Base-by-base conservation (phyloP, 257 asterid genomes). In the Echites panduratus region DNA sequence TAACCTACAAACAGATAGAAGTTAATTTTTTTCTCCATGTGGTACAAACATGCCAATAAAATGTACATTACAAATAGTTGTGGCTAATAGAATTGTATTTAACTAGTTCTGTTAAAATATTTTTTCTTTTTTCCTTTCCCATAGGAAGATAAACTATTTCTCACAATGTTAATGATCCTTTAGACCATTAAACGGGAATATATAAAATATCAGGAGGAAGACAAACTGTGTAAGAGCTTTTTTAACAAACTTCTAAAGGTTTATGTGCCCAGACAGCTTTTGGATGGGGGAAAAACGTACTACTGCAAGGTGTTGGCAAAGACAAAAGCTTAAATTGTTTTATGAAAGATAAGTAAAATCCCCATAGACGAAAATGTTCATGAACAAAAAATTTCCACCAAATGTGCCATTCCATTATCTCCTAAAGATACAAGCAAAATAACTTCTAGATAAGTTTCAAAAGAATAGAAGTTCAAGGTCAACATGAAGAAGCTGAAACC, bases 1-100 rank as follows among this genome's bases (percentile, higher is more conserved):
- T 90, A 75, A 94, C 96, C 99, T 94, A 88, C 53, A 49, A 75
- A 73, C 57, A 47, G 74, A 72, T 50, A 48, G 3, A 50, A 53
- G 16, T 54, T 47, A 27, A 57, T 69, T 45, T 58, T 65, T 81
- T 70, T 73, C 68, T 75, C 48, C 68, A 69, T 72, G 49, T 57
- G 63, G 73, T 71, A 67, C 59, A 67, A 50, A 68, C 73, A 63
- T 50, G 29, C 20, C 5, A 32, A 41, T 41, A 0, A 44, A 69
- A 61, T 9, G 41, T 73, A 32, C 13, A 14, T 9, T 52, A 4
- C 11, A 57, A 43, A 59, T 24, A 50, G 17, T 20, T 12, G n/a
- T 71, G 48, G 13, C 22, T 1, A 9, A 0, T 19, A 32, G 9
- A 52, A 10, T 38, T 45, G 44, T 14, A 47, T 13, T 47, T 17